Percentiles rank a stretch among this genome's conserved stretches.
Conservation (phyloP, 2,329 filamentous ascomycete genomes). For the Colletotrichum falcatum region DNA sequence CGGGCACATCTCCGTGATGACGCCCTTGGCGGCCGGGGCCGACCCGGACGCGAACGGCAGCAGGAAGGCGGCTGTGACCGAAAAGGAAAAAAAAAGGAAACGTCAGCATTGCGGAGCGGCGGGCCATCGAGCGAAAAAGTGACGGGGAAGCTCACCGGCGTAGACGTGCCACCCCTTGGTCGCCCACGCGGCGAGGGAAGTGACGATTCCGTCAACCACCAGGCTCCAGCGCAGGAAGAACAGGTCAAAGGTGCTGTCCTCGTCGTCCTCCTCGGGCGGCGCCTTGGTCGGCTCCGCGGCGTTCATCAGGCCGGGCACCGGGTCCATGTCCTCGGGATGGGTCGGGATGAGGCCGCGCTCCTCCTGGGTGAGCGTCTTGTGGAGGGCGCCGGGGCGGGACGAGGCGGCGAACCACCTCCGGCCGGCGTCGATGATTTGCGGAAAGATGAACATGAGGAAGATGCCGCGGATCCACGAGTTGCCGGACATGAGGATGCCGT, state of each 20-base stretch:
- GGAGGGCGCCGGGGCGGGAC: slow-evolving; percentile 34
- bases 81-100: too few species aligned
- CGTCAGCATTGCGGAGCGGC: not conserved
- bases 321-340: slow-evolving; percentile 56
- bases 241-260: slow-evolving; percentile 72
- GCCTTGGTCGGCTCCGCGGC: slow-evolving; percentile 59
- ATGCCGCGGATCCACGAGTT: slow-evolving; percentile 66
- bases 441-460: slow-evolving; percentile 67
- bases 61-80: slow-evolving; percentile 65
- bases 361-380: slow-evolving; percentile 19
- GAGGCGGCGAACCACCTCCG: slow-evolving; percentile 49
- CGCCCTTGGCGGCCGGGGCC: slow-evolving; percentile 76
- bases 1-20: slow-evolving; percentile 78
- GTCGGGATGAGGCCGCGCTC: slow-evolving; percentile 49
- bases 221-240: slow-evolving; percentile 75
- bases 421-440: slow-evolving; percentile 63
- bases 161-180: slow-evolving; percentile 77
- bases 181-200: slow-evolving; percentile 71
- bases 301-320: slow-evolving; percentile 53
- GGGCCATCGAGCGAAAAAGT: not conserved
- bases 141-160: slow-evolving; percentile 56
- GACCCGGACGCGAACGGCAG: slow-evolving; percentile 78
- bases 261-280: slow-evolving; percentile 52
- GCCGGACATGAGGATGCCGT: slow-evolving; percentile 68
- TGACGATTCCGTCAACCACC: slow-evolving; percentile 73